Evolutionary conservation across 2,329 filamentous ascomycete species (phyloP).

Genomic region (Orbilia blumenaviensis): DNA sequence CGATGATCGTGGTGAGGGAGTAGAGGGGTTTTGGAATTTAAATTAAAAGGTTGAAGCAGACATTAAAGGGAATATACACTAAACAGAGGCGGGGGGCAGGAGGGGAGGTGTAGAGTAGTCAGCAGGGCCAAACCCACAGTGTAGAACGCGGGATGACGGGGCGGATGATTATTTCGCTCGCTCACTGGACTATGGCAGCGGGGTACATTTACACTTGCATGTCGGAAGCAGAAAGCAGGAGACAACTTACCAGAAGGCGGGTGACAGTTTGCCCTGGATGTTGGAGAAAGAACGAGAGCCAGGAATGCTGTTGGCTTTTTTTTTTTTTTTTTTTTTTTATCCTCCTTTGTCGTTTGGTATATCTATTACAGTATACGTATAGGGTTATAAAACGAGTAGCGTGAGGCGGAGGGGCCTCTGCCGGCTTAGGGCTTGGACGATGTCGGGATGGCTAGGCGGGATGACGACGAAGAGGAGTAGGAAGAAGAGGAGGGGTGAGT

Average conservation of each 20-base stretch:
- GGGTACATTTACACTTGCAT: slow-evolving; percentile 9
- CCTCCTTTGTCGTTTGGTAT: slow-evolving; percentile 4
- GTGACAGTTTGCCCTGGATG: not conserved
- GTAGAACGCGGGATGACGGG: slow-evolving; percentile 16
- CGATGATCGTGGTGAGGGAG: slow-evolving; percentile 3
- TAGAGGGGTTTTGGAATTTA: not conserved
- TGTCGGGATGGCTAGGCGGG: not conserved
- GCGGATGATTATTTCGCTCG: slow-evolving; percentile 38
- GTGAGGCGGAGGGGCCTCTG: not conserved
- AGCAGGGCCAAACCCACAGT: slow-evolving; percentile 7
- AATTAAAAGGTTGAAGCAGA: not conserved
- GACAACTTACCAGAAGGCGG: slow-evolving; percentile 4
- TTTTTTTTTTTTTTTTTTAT: not conserved
- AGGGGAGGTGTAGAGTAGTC: slow-evolving; percentile 8
- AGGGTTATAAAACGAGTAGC: not conserved
- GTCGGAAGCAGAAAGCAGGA: not conserved
- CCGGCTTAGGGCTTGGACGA: not conserved
- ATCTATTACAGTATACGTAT: slow-evolving; percentile 14
- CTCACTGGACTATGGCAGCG: slow-evolving; percentile 5
- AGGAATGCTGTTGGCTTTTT: not conserved
- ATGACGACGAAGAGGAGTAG: not conserved
- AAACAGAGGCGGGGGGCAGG: not conserved
- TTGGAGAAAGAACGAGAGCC: slow-evolving; percentile 6
- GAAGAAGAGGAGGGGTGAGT: too few relatives aligned
- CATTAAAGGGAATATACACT: not conserved